A percentile compares a stretch with the other conserved stretches of the same genome.
phyloP scores from a whole-genome alignment of 2,329 filamentous ascomycete species.

The Neonectria neomacrospora region DNA sequence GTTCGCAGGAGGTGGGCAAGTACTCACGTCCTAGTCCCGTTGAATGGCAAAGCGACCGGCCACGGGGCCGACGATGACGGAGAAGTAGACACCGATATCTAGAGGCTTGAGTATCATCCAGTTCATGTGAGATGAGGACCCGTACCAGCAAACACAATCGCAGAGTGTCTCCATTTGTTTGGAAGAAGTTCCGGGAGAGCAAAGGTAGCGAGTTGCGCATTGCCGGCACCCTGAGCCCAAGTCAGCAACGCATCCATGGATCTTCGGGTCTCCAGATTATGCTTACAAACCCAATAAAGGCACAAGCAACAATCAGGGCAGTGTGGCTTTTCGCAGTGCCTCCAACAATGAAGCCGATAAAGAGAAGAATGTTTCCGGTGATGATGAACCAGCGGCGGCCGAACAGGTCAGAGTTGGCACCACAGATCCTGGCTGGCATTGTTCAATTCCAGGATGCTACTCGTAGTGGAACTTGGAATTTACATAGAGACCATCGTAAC shows the following conservation, averaged over 20 bases:
- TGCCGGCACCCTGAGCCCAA: constrained; percentile 49
- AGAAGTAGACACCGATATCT: constrained; percentile 55
- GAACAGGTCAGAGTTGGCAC: constrained; percentile 59
- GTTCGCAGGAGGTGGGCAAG: not conserved
- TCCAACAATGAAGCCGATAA: constrained; percentile 43
- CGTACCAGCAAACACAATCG: constrained; percentile 53
- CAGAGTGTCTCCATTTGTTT: constrained; percentile 60
- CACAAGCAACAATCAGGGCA: constrained; percentile 53
- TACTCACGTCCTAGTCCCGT: constrained; percentile 41
- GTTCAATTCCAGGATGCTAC: too few relatives aligned
- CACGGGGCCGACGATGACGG: constrained; percentile 58
- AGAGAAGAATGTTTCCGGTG: constrained; percentile 20
- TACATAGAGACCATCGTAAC: constrained; percentile 54
- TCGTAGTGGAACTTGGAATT: not conserved
- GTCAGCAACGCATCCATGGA: not conserved
- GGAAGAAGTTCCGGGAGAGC: constrained; percentile 59
- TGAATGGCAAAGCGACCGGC: constrained; percentile 55
- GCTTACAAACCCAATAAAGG: constrained; percentile 53
- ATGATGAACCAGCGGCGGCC: constrained; percentile 48
- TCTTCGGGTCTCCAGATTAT: too few relatives aligned
- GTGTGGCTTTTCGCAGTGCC: constrained; percentile 53
- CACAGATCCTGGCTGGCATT: constrained; percentile 43
- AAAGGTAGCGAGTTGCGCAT: constrained; percentile 58
- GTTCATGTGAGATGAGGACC: rapidly evolving
- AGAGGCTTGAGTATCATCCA: not conserved